phyloP scores from a whole-genome alignment of 164 flowering plant species.

The Vitis cinerea region DNA sequence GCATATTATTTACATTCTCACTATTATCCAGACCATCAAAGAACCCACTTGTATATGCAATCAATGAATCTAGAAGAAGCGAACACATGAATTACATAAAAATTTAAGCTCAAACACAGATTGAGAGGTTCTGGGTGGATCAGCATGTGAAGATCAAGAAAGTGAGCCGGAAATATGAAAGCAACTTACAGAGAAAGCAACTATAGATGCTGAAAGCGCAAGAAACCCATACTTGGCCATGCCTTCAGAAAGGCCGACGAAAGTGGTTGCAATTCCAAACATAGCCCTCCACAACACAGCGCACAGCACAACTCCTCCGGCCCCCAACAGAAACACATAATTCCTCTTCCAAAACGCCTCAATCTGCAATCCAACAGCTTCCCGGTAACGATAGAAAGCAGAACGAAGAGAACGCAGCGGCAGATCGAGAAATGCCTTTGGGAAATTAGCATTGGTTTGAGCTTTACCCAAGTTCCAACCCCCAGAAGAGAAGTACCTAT shows the following conservation, averaged over 20 bases:
- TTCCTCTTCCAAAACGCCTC: conserved; percentile 88
- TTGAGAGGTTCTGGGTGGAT: not conserved
- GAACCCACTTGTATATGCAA: no score
- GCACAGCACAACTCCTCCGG: conserved; percentile 58
- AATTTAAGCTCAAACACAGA: not conserved
- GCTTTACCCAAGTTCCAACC: conserved; percentile 21
- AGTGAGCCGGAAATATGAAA: not conserved
- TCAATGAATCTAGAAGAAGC: no score
- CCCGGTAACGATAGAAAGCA: conserved; percentile 52
- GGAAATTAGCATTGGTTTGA: conserved; percentile 23
- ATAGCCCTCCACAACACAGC: conserved; percentile 73
- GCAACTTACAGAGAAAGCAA: conserved; percentile 76
- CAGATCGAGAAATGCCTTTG: conserved; percentile 39
- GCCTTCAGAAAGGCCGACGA: conserved; percentile 89
- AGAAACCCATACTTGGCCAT: conserved; percentile 98
- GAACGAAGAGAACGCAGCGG: conserved; percentile 40
- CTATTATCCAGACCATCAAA: no score
- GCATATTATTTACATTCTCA: no score
- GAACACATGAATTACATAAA: no score
- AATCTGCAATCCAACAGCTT: conserved; percentile 71
- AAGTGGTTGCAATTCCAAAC: conserved; percentile 83
- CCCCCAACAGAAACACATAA: conserved; percentile 59
- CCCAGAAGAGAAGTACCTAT: conserved; percentile 38
- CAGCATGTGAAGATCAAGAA: not conserved
- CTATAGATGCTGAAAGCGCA: conserved; percentile 83